These are phyloP conservation scores for Brachypodium distachyon DNA, from an alignment of 202 grass and related monocot species.

Conservation along the genomic window DNA sequence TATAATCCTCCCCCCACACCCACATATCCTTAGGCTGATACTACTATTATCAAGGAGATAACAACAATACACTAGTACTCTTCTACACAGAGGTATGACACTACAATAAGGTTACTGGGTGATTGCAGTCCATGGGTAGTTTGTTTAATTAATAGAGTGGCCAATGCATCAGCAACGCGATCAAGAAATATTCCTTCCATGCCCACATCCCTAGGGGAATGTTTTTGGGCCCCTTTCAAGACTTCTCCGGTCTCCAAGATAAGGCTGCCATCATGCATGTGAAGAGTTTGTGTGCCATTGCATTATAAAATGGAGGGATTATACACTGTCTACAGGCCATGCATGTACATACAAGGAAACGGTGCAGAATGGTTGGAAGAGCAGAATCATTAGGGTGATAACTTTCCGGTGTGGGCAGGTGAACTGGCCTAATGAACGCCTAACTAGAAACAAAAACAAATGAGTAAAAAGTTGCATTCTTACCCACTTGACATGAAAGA, in stretches of 20 bases:
- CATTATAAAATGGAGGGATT: conserved; percentile 9
- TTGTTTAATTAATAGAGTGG: neutral
- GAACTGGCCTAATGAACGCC: conserved; percentile 35
- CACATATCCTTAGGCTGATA: conserved; percentile 9
- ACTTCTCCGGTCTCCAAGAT: neutral
- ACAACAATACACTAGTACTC: neutral
- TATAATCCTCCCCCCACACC: neutral
- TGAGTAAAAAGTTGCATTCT: conserved; percentile 37
- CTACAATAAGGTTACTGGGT: neutral
- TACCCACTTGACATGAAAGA: conserved; percentile 43
- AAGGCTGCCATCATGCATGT: conserved; percentile 1
- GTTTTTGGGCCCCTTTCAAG: conserved; percentile 25
- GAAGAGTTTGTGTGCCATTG: neutral
- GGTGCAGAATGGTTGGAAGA: conserved; percentile 7
- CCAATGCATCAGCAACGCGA: conserved; percentile 18
- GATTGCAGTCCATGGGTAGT: too few relatives aligned
- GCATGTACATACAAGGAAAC: conserved; percentile 14
- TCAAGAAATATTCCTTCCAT: conserved; percentile 32
- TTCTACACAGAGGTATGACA: neutral
- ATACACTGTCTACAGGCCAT: conserved; percentile 1
- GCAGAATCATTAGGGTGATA: conserved; percentile 36
- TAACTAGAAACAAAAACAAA: conserved; percentile 36
- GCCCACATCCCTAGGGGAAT: conserved; percentile 55
- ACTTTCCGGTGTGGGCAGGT: conserved; percentile 52
- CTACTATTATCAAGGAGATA: conserved; percentile 1